Evolutionary conservation across 2,329 filamentous ascomycete genomes (phyloP).

Genomic region (Microcera coccophila): DNA sequence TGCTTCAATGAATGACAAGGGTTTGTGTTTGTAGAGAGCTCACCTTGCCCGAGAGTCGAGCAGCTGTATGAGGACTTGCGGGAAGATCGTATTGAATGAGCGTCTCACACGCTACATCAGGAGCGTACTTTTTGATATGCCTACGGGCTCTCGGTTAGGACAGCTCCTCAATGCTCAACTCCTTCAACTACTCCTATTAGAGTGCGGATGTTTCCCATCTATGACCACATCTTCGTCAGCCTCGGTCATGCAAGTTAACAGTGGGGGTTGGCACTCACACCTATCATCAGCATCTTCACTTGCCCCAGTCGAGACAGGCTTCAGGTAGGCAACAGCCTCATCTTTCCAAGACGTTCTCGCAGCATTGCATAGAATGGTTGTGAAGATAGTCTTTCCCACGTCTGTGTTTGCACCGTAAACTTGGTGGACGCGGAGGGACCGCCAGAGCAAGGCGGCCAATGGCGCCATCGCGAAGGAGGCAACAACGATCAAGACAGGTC

Average conservation of each 20-base stretch:
- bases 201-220: background rate
- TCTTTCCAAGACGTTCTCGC: conserved; percentile 44
- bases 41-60: conserved; percentile 45
- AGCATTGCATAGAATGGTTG: conserved; percentile 66
- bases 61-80: conserved; percentile 75
- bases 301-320: conserved; percentile 77
- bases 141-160: conserved; percentile 34
- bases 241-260: background rate
- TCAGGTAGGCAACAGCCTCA: conserved; percentile 62
- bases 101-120: conserved; percentile 47
- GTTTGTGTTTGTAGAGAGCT: background rate
- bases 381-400: conserved; percentile 79
- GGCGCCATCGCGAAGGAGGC: conserved; percentile 33
- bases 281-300: conserved; percentile 64
- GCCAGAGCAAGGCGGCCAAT: conserved; percentile 61
- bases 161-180: background rate
- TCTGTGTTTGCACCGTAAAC: conserved; percentile 81
- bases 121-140: conserved; percentile 59
- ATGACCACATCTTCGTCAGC: background rate
- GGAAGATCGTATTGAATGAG: conserved; percentile 70
- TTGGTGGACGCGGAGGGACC: conserved; percentile 65
- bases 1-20: background rate
- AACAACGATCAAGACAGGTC: background rate
- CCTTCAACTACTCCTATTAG: background rate
- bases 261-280: conserved; percentile 39